Evolutionary conservation across 306 rosid genomes (phyloP), one percentile per base, ranked within the genome.

Genomic region (Cucumis melo): DNA sequence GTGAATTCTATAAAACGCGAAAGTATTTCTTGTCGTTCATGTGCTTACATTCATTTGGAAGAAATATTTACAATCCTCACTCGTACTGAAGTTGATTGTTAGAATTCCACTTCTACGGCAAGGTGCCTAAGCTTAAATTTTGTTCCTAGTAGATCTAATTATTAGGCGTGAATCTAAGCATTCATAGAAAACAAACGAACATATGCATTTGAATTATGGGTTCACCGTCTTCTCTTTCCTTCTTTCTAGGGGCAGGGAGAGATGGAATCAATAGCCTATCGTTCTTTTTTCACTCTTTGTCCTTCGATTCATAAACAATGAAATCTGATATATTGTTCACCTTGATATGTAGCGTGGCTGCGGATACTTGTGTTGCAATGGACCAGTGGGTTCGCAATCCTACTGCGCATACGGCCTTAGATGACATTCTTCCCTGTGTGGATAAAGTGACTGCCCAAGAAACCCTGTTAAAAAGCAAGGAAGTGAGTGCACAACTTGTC

Each of bases 341-440:
- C 24, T 61, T 67, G 50, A 38, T 74, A 39, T 17, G 15, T 57
- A 86, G 88, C 20, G 86, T 73, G 80, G 86, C 86, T 56, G 82
- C 73, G 21, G 87, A 86, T 68, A 81, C 85, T 62, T 86, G 89
- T 70, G 82, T 83, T 5, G 87, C 87, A 44, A 86, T 86, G 89
- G 64, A 86, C 34, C 84, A 86, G 42, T 86, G 87, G 89, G 81
- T 79, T 34, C 80, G 67, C 63, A 79, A 81, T 78, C 87, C 89
- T 24, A 70, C 79, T 1, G 82, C 80, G 3, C 81, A 81, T 78
- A 83, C 89, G 4, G 87, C 89, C 9, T 63, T 86, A 75, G 89
- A 86, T 12, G 85, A 86, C 23, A 75, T 86, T 42, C 73, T 86
- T 29, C 85, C 89, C 20, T 86, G 89, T 16, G 85, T 83, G 53